A percentile compares a stretch with the other conserved stretches of the same genome.
phyloP scores from a whole-genome alignment of 2,329 filamentous ascomycete genomes.

The Sphaerulina vaccinii region DNA sequence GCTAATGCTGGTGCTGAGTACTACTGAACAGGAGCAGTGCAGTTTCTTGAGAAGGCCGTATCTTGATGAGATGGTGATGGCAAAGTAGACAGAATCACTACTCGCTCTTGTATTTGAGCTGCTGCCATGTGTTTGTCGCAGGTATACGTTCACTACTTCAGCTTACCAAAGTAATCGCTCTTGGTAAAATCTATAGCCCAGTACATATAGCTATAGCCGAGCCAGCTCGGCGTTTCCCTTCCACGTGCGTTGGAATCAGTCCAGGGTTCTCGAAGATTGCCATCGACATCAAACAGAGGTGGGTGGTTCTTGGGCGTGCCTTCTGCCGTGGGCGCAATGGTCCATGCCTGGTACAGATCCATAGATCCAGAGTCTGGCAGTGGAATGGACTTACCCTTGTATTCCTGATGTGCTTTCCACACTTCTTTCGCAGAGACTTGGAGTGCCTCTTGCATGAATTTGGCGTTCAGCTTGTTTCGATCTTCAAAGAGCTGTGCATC shows the following conservation, averaged over 20 bases:
- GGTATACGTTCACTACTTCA: too few relatives aligned
- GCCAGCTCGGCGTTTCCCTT: background rate
- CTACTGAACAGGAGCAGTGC: too few relatives aligned
- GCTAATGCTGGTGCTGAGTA: too few relatives aligned
- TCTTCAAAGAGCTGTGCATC: background rate
- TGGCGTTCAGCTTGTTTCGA: background rate
- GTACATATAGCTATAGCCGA: background rate
- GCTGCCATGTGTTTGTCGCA: too few relatives aligned
- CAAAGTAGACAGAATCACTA: too few relatives aligned
- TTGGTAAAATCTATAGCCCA: background rate
- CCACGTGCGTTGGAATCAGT: background rate
- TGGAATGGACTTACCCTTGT: background rate
- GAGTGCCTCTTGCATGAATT: background rate
- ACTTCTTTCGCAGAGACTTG: background rate
- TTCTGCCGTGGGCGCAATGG: background rate
- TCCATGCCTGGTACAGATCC: background rate
- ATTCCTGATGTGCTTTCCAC: background rate
- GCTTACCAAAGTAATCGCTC: background rate
- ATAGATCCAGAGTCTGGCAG: background rate
- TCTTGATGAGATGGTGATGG: too few relatives aligned
- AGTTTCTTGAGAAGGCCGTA: too few relatives aligned
- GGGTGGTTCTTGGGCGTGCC: background rate
- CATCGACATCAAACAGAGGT: background rate
- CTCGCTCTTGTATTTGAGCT: too few relatives aligned
- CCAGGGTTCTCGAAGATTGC: background rate